Evolutionary conservation across 208 protist species (phyloP), one percentile per base, ranked within the genome.

Genomic region (Crithidia fasciculata): DNA sequence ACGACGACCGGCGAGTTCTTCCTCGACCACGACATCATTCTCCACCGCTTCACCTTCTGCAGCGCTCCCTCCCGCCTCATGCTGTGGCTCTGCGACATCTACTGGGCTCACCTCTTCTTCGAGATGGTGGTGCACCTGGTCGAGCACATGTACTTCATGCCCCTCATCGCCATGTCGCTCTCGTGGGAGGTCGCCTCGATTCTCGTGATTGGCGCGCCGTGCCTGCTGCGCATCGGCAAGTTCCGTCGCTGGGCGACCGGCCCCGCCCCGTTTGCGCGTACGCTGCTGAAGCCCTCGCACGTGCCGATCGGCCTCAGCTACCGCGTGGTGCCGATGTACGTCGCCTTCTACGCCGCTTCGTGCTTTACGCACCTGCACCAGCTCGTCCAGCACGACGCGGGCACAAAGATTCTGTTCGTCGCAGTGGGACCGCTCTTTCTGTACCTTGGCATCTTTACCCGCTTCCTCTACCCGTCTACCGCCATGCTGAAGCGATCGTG

Each of bases 101-200:
- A 92, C 76, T 95, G 85, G 81, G 55, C 76, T 1, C 82, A 91
- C 62, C 66, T 93, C 13, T 84, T 89, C 50, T 85, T 90, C 54
- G 83, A 87, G 69, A 82, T 81, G 69, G 79, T 85, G 45, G 68
- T 90, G 56, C 81, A 90, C 72, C 69, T 92, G 36, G 52, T 93
- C 8, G 45, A 93, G 78, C 88, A 91, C 76, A 89, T 90, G 82
- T 93, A 93, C 77, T 95, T 90, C 66, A 89, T 90, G 87, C 87
- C 88, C 5, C 73, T 95, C 39, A 77, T 93, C 18, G 83, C 87
- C 53, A 93, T 93, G 88, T 89, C 84, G 36, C 69, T 95, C 5
- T 89, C 87, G 62, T 92, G 85, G 88, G 85, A 95, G 69, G 55
- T 95, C 9, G 15, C 45, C 41, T 78, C 70, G 10, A 49, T 83